A percentile compares a stretch with the other conserved stretches of the same genome.
These are phyloP conservation scores for Colletotrichum sp. DNA, from an alignment of 2,329 filamentous ascomycete genomes.

Conservation along the genomic window DNA sequence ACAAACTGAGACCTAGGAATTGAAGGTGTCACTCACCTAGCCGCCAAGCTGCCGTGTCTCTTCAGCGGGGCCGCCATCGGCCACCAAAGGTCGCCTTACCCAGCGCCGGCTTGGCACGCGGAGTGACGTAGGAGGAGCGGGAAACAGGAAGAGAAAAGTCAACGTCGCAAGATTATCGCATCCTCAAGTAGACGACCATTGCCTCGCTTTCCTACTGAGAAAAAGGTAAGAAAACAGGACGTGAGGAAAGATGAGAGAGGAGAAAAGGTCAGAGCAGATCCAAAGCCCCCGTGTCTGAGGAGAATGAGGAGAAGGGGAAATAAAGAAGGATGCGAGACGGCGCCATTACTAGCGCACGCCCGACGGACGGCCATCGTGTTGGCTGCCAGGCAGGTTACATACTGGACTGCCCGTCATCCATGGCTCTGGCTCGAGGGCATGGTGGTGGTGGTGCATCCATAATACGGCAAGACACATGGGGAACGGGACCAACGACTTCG, in stretches of 20 bases:
- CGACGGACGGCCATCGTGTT: background rate
- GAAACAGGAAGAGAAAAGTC: background rate
- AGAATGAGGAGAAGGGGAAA: background rate
- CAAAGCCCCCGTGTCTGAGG: background rate
- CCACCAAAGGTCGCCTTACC: background rate
- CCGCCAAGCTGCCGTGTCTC: constrained; percentile 18
- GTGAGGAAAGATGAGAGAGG: background rate
- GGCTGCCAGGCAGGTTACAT: background rate
- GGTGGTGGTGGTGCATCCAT: background rate
- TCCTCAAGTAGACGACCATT: background rate
- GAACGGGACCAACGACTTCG: background rate
- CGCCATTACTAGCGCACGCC: background rate
- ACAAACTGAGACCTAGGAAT: background rate
- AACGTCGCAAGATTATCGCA: background rate
- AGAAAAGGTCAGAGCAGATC: background rate
- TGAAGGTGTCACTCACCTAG: constrained; percentile 15
- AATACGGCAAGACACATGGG: background rate
- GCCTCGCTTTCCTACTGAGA: background rate
- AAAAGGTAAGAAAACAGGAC: background rate
- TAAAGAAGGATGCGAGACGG: background rate
- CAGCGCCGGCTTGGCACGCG: constrained; percentile 4
- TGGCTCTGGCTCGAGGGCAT: background rate
- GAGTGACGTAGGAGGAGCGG: background rate
- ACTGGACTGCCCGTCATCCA: background rate
- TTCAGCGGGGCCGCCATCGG: constrained; percentile 20